These are phyloP conservation scores for Neurospora sp. DNA, from an alignment of 2,329 filamentous ascomycete genomes.

Conservation along the genomic window DNA sequence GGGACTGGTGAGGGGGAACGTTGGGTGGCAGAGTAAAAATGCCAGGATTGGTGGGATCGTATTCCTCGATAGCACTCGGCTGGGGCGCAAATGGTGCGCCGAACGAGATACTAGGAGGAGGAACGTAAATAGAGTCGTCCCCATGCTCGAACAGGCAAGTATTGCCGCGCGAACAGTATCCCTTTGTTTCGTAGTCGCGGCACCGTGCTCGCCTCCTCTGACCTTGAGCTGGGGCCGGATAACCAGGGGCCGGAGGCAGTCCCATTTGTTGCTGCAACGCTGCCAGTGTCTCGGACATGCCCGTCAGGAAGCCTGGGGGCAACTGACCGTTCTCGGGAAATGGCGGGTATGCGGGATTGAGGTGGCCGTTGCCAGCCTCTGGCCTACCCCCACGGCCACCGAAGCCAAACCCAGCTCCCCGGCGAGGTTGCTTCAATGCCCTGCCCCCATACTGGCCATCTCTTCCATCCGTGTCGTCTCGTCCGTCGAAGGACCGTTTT, in stretches of 20 bases:
- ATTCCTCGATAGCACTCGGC: conserved; percentile 34
- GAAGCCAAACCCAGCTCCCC: conserved; percentile 30
- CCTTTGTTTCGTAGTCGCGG: conserved; percentile 61
- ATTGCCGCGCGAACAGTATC: conserved; percentile 58
- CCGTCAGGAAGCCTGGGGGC: background rate
- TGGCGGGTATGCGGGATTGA: conserved; percentile 9
- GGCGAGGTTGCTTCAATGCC: conserved; percentile 49
- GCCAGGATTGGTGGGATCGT: conserved; percentile 44
- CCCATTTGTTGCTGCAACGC: background rate
- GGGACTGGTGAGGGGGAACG: conserved; percentile 2
- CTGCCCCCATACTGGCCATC: conserved; percentile 30
- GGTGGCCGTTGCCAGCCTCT: conserved; percentile 11
- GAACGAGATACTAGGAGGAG: conserved; percentile 11
- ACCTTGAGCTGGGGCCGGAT: background rate
- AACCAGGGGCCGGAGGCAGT: background rate
- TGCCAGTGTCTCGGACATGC: background rate
- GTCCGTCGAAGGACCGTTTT: conserved; percentile 49
- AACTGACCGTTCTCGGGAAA: background rate
- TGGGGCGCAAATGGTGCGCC: conserved; percentile 15
- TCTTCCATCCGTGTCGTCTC: conserved; percentile 28
- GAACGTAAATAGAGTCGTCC: conserved; percentile 35
- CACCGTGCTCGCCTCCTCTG: conserved; percentile 42
- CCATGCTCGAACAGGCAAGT: conserved; percentile 63
- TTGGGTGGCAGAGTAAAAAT: conserved; percentile 3
- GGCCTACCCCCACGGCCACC: conserved; percentile 20